Evolutionary conservation across 202 grass and related monocot genomes (phyloP), one percentile per base, ranked within the genome.

Genomic region (Hordeum pubiflorum): DNA sequence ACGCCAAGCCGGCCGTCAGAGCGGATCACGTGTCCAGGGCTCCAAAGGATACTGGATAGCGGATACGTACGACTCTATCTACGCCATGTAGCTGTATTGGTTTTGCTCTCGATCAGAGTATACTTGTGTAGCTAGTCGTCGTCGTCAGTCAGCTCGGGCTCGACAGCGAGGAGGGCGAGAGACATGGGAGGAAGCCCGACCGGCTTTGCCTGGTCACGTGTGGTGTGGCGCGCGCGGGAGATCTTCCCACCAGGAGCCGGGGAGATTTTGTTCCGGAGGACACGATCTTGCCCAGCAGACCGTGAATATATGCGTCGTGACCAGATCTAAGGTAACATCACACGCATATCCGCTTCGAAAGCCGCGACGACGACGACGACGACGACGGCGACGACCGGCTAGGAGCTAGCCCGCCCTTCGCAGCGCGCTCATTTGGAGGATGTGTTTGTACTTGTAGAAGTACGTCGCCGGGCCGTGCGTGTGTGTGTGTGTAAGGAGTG

Each of bases 251-350:
- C 64, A 26, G 15, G 36, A 7, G 33, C 20, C 24, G 31, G 72
- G 65, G 59, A 82, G 73, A 88, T 71, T 67, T 41, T 74, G 83
- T 83, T 82, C 71, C 58, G 17, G 34, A 58, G 64, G 64, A 72
- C 58, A 58, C 17, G 72, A 85, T 85, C 82, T 85, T 81, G 82
- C 18, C 63, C 37, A 39, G 82, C 57, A 81, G 36, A 86, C 73
- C 50, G 79, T 91, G 79, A 89, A 83, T 75, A 83, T 81, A 72
- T 88, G 81, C 20, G 22, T 39, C 34, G 22, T 31, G 56, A 71
- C 86, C 39, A 83, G 89, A 82, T 72, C 84, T 29, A 70, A 27
- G 43, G 82, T 32, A 38, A 63, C 75, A 50, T 79, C 69, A 44
- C 86, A 52, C 18, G 22, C 75, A 80, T 57, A 88, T 81, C 87